A percentile compares a stretch with the other conserved stretches of the same genome.
phyloP scores from a whole-genome alignment of 768 basidiomycete species.

The Boletus sensibilis region DNA sequence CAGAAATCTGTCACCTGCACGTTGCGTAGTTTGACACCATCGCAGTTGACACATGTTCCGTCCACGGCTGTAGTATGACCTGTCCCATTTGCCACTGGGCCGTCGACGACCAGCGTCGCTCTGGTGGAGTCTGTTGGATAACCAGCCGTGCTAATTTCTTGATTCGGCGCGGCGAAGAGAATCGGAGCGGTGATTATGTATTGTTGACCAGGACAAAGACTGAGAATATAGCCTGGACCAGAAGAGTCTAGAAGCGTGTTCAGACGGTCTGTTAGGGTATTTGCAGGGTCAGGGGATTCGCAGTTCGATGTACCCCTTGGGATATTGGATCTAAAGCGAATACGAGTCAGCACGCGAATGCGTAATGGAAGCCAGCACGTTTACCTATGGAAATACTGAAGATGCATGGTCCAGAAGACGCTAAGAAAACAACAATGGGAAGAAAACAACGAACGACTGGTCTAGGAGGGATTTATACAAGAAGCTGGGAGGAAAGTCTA shows the following conservation, averaged over 20 bases:
- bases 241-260: constrained; percentile 64
- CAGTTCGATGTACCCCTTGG: constrained; percentile 19
- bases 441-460: background rate
- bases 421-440: background rate
- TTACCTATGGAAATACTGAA: constrained; percentile 10
- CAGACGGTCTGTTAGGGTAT: constrained; percentile 61
- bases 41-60: constrained; percentile 60
- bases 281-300: constrained; percentile 52
- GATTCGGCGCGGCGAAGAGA: constrained; percentile 59
- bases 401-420: constrained; percentile 12
- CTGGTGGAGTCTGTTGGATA: constrained; percentile 68
- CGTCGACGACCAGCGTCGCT: constrained; percentile 68
- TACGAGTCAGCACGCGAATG: background rate
- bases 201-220: constrained; percentile 58
- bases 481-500: background rate
- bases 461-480: background rate
- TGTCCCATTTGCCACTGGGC: constrained; percentile 56
- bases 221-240: constrained; percentile 63
- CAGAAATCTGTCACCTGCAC: constrained; percentile 51
- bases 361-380: background rate
- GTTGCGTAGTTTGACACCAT: constrained; percentile 63
- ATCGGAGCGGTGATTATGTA: constrained; percentile 70
- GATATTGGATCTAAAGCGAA: background rate
- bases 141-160: constrained; percentile 81
- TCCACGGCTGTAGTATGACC: constrained; percentile 75